Percentiles rank a stretch among this genome's conserved stretches.
Evolutionary conservation across 768 basidiomycete genomes (phyloP).

Genomic region (Thelephora aurantiotincta): DNA sequence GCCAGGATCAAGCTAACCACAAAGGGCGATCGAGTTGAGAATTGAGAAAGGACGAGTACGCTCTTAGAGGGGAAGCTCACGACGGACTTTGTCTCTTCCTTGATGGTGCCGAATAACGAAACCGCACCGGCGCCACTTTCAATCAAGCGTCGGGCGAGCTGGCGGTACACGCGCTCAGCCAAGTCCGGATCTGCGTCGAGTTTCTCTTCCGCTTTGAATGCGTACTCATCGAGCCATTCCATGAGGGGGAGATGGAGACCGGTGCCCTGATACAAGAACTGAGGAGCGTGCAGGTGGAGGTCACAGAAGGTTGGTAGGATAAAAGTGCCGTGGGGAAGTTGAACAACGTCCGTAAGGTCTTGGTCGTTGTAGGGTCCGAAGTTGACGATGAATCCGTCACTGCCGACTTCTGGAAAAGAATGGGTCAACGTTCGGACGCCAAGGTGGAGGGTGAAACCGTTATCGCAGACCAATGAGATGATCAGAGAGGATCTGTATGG

Average conservation of each 20-base stretch:
- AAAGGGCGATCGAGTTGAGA: background rate
- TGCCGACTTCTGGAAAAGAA: constrained; percentile 15
- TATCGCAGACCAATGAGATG: background rate
- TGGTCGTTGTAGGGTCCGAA: constrained; percentile 24
- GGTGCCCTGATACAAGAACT: constrained; percentile 79
- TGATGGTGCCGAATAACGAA: constrained; percentile 75
- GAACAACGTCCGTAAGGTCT: constrained; percentile 21
- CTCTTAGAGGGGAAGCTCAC: constrained; percentile 11
- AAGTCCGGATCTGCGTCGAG: constrained; percentile 49
- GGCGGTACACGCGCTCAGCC: constrained; percentile 52
- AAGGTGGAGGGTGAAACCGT: too few relatives aligned
- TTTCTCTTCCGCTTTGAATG: constrained; percentile 67
- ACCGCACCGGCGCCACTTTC: constrained; percentile 69
- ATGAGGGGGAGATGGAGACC: constrained; percentile 76
- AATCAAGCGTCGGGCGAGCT: constrained; percentile 50
- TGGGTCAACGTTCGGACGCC: too few relatives aligned
- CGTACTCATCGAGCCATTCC: constrained; percentile 74
- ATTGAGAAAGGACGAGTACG: background rate
- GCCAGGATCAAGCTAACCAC: constrained; percentile 77
- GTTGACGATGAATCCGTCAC: constrained; percentile 35
- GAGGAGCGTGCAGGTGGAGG: constrained; percentile 79
- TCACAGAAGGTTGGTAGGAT: constrained; percentile 73
- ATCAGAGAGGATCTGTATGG: background rate
- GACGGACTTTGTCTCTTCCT: constrained; percentile 78
- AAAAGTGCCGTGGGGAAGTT: constrained; percentile 38